A percentile compares a stretch with the other conserved stretches of the same genome.
Conservation (phyloP, 371 early-diverging fungal species). For the Apophysomyces ossiformis region DNA sequence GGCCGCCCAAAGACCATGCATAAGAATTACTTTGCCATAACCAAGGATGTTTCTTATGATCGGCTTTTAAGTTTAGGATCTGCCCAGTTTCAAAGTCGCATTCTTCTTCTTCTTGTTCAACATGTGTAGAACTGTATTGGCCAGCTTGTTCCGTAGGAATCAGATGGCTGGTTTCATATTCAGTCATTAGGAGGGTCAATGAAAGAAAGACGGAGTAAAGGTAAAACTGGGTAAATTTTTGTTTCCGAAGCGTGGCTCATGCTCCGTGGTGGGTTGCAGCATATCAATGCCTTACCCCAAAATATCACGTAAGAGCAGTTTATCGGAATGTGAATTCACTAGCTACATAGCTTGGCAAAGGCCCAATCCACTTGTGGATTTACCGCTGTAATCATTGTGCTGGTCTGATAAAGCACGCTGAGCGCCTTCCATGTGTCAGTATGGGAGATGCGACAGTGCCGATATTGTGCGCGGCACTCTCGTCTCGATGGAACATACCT, state of each 20-base stretch:
- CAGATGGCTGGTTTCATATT: slow-evolving; percentile 15
- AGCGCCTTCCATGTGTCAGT: neutral
- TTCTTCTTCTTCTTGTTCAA: neutral
- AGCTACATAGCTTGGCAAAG: neutral
- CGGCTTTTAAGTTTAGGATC: neutral
- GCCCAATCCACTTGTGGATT: neutral
- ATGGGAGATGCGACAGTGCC: neutral
- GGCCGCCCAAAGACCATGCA: slow-evolving; percentile 40
- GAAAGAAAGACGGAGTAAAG: neutral
- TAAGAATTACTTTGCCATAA: slow-evolving; percentile 50
- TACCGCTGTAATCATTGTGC: neutral
- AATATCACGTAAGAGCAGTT: too few species aligned
- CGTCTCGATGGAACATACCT: neutral
- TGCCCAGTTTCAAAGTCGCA: neutral
- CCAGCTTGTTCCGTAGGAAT: slow-evolving; percentile 17
- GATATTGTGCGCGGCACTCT: neutral
- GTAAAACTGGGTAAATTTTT: too few species aligned
- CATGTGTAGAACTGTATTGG: neutral
- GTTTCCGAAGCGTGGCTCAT: too few species aligned
- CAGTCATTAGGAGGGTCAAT: slow-evolving; percentile 6
- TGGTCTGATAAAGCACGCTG: neutral
- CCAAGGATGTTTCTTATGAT: slow-evolving; percentile 26
- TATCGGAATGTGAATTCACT: neutral
- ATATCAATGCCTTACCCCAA: too few species aligned
- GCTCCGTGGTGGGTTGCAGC: too few species aligned